phyloP scores from a whole-genome alignment of 331 rosid genomes.

The Acacia concinna region DNA sequence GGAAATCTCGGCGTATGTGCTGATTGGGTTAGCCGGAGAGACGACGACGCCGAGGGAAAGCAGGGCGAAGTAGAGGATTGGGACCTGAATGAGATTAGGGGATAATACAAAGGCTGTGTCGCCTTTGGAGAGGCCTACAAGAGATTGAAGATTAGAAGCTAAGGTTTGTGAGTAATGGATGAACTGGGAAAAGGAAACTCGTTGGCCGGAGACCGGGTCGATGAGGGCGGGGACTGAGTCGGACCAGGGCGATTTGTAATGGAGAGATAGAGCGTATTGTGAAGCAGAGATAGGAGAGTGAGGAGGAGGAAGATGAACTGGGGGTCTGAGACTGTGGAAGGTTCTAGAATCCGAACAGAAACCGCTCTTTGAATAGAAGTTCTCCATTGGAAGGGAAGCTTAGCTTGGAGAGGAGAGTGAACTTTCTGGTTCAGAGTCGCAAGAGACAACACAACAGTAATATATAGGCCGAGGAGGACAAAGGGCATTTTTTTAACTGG shows the following conservation, averaged over 20 bases:
- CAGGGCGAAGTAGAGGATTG: slow-evolving; percentile 58
- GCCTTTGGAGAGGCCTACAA: slow-evolving; percentile 43
- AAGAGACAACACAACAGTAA: neutral
- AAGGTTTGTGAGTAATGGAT: slow-evolving; percentile 34
- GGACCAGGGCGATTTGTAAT: slow-evolving; percentile 33
- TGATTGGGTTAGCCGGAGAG: slow-evolving; percentile 54
- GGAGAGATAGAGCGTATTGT: slow-evolving; percentile 39
- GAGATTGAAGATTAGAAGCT: slow-evolving; percentile 39
- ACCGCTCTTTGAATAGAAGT: slow-evolving; percentile 42
- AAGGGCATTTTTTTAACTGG: too few species aligned
- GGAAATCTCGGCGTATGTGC: slow-evolving; percentile 44
- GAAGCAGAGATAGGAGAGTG: slow-evolving; percentile 39
- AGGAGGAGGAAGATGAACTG: slow-evolving; percentile 45
- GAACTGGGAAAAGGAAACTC: slow-evolving; percentile 39
- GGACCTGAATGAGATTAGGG: slow-evolving; percentile 40
- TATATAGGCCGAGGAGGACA: neutral
- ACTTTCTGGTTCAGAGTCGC: neutral
- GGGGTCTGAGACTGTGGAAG: slow-evolving; percentile 48
- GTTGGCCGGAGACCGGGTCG: slow-evolving; percentile 33
- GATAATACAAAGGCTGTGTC: slow-evolving; percentile 51
- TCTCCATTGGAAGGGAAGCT: neutral
- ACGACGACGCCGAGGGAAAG: slow-evolving; percentile 52
- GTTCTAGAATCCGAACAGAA: slow-evolving; percentile 45
- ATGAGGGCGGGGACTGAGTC: slow-evolving; percentile 43
- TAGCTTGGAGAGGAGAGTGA: neutral